phyloP scores from a whole-genome alignment of 2,329 filamentous ascomycete species.

The Ophiostoma triangulosporum region DNA sequence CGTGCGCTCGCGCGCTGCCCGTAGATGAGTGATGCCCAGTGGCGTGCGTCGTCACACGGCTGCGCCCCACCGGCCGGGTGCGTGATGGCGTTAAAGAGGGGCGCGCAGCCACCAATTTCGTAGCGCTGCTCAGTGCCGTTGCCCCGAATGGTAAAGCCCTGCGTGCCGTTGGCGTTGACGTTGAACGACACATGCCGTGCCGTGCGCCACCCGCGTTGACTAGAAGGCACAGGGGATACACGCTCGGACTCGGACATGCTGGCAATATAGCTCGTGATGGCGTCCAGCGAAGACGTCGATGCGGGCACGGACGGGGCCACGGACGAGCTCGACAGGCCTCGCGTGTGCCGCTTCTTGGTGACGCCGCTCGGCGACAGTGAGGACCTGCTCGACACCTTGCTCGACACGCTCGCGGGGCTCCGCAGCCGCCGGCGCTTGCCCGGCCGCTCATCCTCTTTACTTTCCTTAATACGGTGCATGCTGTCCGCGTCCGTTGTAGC shows the following conservation, averaged over 20 bases:
- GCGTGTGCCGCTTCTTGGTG: background rate
- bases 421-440: too few relatives aligned
- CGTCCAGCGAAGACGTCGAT: background rate
- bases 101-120: background rate
- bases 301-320: background rate
- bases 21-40: background rate
- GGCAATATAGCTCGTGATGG: background rate
- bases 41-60: background rate
- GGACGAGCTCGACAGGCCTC: background rate
- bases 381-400: too few relatives aligned
- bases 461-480: too few relatives aligned
- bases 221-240: too few relatives aligned
- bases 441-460: too few relatives aligned
- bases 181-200: background rate
- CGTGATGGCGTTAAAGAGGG: background rate
- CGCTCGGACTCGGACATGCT: background rate
- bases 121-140: background rate
- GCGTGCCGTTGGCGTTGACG: background rate
- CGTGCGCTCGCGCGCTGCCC: background rate
- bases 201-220: background rate
- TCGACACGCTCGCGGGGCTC: background rate
- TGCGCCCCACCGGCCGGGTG: background rate
- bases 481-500: too few relatives aligned
- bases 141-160: background rate
- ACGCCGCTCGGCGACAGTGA: background rate